phyloP scores from a whole-genome alignment of 1,284 basidiomycete species.

The Leccinum ponderosum region DNA sequence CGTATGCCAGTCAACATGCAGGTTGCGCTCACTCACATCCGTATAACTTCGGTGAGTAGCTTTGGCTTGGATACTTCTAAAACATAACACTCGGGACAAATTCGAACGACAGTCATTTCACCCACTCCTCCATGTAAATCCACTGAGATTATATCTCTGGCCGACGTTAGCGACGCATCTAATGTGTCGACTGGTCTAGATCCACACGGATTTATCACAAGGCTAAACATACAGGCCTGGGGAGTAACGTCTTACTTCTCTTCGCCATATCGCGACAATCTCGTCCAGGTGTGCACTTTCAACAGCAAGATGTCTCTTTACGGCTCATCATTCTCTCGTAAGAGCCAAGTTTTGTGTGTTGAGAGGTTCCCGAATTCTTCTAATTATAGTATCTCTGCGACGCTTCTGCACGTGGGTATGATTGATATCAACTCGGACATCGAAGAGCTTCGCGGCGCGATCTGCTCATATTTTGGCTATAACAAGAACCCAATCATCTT shows the following conservation, averaged over 20 bases:
- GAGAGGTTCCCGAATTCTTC: slow-evolving; percentile 77
- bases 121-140: slow-evolving; percentile 66
- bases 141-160: slow-evolving; percentile 75
- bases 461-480: slow-evolving; percentile 77
- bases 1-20: slow-evolving; percentile 63
- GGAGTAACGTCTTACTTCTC: slow-evolving; percentile 71
- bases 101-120: slow-evolving; percentile 64
- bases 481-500: slow-evolving; percentile 69
- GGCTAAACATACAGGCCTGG: slow-evolving; percentile 56
- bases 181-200: slow-evolving; percentile 75
- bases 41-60: slow-evolving; percentile 61
- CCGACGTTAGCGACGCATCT: slow-evolving; percentile 84
- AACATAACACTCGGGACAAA: slow-evolving; percentile 38
- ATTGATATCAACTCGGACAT: slow-evolving; percentile 73
- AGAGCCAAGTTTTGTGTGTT: slow-evolving; percentile 57
- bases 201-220: slow-evolving; percentile 79
- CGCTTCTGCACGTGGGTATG: slow-evolving; percentile 80
- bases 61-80: neutral
- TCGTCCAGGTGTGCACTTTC: slow-evolving; percentile 62
- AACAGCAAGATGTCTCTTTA: neutral
- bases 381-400: slow-evolving; percentile 69
- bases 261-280: slow-evolving; percentile 64
- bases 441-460: slow-evolving; percentile 74
- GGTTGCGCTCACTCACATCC: slow-evolving; percentile 64
- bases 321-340: slow-evolving; percentile 5